A percentile compares a stretch with the other conserved stretches of the same genome.
These are phyloP conservation scores for Mesostigma viride DNA, from an alignment of 139 green algal species.

Conservation along the genomic window DNA sequence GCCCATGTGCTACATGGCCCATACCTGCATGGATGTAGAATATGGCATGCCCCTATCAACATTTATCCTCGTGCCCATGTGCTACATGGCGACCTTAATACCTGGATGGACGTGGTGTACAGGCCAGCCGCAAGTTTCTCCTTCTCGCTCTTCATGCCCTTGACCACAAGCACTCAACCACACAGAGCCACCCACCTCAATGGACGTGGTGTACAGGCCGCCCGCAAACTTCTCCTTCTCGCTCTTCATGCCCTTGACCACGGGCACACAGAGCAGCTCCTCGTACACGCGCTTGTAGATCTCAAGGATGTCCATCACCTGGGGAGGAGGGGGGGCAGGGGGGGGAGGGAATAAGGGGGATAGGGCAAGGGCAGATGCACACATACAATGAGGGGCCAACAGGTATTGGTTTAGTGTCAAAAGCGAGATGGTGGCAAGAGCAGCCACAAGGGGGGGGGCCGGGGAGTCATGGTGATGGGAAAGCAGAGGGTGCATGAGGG, in stretches of 20 bases:
- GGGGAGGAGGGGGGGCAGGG: neutral
- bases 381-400: too few relatives aligned
- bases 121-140: conserved; percentile 97
- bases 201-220: conserved; percentile 84
- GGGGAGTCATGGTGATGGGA: too few relatives aligned
- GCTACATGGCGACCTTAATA: conserved; percentile 41
- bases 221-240: conserved; percentile 97
- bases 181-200: conserved; percentile 60
- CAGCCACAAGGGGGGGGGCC: too few relatives aligned
- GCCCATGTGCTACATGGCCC: too few relatives aligned
- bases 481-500: too few relatives aligned
- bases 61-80: too few relatives aligned
- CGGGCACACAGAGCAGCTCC: conserved; percentile 88
- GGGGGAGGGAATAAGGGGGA: too few relatives aligned
- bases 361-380: neutral
- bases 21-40: too few relatives aligned
- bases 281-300: conserved; percentile 85
- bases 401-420: too few relatives aligned
- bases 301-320: conserved; percentile 81
- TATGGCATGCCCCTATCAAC: too few relatives aligned
- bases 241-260: conserved; percentile 78
- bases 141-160: conserved; percentile 79
- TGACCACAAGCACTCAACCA: conserved; percentile 77
- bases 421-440: too few relatives aligned
- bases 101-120: conserved; percentile 95